Evolutionary conservation across 768 basidiomycete species (phyloP), one percentile per base, ranked within the genome.

Genomic region (Sistotremastrum niveocremeum): DNA sequence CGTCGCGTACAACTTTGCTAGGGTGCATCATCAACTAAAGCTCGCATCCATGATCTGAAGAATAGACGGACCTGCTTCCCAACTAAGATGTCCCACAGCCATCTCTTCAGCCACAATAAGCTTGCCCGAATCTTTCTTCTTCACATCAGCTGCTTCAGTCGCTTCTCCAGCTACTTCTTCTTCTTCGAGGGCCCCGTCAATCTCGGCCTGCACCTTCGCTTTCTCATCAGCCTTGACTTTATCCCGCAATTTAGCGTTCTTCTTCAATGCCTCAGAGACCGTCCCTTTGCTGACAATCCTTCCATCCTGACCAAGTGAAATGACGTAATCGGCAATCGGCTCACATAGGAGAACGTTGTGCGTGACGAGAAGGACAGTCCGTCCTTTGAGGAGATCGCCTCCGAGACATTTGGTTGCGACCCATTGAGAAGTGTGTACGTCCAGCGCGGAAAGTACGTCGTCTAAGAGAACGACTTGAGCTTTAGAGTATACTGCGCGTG

Each of bases 361-460:
- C 53, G 4, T 34, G 11, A 68, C 62, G 10, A 67, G 51, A 12
- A 69, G 51, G 11, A 67, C 57, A 6, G 67, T 69, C 34, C 67
- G 55, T 8, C 54, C 65, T 34, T 54, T 50, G 45, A 67, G 56
- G 20, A 69, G 51, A 35, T 63, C 61, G 1, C 65, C 61, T 32
- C 50, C 45, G 54, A 69, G 60, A 33, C 64, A 56, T 42, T 66
- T 60, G 11, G 66, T 63, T 35, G 66, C 63, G 47, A 70, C 66
- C 52, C 54, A 67, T 40, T 62, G 56, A 20, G 65, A 61, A 4
- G 68, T 70, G 40, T 68, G 60, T 6, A 67, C 65, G 49, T 70
- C 68, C 20, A 70, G 54, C 2, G 66, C 65, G 9, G 63, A 63
- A 31, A 69, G 60, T 37, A 69, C 58, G 43, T 68, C 65, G 52